phyloP scores from a whole-genome alignment of 2,329 filamentous ascomycete genomes.

The Sclerotinia glacialis region DNA sequence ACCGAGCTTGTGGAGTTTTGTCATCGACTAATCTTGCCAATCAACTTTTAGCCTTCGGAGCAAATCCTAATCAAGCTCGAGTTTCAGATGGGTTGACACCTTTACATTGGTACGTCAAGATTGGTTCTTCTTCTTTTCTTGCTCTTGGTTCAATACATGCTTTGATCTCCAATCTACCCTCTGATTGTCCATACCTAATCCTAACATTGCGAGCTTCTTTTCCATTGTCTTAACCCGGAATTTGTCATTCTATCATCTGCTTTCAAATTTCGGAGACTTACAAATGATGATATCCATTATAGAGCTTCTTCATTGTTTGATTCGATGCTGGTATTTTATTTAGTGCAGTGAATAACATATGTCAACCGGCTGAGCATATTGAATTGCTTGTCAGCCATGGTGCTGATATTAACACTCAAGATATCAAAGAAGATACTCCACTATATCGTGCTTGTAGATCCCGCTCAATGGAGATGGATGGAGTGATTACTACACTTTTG shows the following conservation, averaged over 20 bases:
- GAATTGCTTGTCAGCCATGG: slow-evolving; percentile 20
- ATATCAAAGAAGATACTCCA: slow-evolving; percentile 21
- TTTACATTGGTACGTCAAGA: neutral
- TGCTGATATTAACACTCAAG: slow-evolving; percentile 23
- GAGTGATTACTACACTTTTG: neutral
- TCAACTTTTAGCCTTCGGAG: neutral
- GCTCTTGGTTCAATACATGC: too few relatives aligned
- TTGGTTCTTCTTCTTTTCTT: neutral
- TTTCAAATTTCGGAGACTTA: neutral
- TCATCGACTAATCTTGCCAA: neutral
- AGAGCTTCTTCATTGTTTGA: neutral
- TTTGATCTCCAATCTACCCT: neutral
- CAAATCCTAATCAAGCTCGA: slow-evolving; percentile 10
- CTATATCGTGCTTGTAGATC: slow-evolving; percentile 19
- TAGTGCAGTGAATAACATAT: neutral
- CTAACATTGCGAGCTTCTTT: neutral
- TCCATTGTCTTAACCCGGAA: neutral
- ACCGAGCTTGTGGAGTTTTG: neutral
- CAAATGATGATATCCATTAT: neutral
- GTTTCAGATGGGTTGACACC: neutral
- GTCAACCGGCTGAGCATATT: neutral
- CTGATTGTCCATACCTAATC: neutral
- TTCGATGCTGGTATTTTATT: neutral
- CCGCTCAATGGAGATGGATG: fast-evolving
- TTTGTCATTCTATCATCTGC: neutral